Conservation (phyloP, 2,329 filamentous ascomycete genomes). For the Taxawa tesnikishii region DNA sequence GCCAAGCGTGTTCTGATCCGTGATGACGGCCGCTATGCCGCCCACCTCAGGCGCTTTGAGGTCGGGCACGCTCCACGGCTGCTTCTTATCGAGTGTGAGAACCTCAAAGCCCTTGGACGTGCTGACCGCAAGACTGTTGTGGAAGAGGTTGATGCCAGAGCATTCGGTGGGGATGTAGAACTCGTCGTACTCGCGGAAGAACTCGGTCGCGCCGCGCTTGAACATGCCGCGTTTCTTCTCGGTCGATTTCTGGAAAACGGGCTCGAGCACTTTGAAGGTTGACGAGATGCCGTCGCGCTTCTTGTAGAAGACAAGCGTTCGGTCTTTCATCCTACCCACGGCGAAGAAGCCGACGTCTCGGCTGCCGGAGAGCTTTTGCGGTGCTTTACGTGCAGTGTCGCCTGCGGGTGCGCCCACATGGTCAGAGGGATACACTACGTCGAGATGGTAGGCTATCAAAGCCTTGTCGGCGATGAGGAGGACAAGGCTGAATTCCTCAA, state of each 20-base stretch:
- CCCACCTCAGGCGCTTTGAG: slow-evolving; percentile 65
- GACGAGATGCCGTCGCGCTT: slow-evolving; percentile 79
- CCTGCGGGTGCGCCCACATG: slow-evolving; percentile 39
- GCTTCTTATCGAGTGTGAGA: slow-evolving; percentile 92
- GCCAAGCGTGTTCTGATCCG: slow-evolving; percentile 72
- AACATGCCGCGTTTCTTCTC: slow-evolving; percentile 67
- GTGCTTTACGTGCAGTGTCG: slow-evolving; percentile 72
- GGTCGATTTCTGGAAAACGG: slow-evolving; percentile 83
- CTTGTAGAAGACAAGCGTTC: slow-evolving; percentile 91
- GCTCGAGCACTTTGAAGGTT: slow-evolving; percentile 90
- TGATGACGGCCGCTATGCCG: slow-evolving; percentile 74
- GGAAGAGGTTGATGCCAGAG: slow-evolving; percentile 91
- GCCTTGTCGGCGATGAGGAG: slow-evolving; percentile 84
- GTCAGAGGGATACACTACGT: slow-evolving; percentile 54
- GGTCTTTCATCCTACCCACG: slow-evolving; percentile 92
- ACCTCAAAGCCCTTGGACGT: slow-evolving; percentile 92
- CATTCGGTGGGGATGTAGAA: slow-evolving; percentile 97
- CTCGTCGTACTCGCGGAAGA: slow-evolving; percentile 96
- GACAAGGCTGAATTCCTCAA: slow-evolving; percentile 92
- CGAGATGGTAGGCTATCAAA: slow-evolving; percentile 85
- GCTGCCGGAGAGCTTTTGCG: slow-evolving; percentile 73
- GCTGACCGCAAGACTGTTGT: slow-evolving; percentile 81
- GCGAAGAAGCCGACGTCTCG: slow-evolving; percentile 96
- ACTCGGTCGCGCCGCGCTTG: slow-evolving; percentile 68
- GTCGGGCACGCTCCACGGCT: slow-evolving; percentile 86